Base-by-base conservation (phyloP, 2,329 filamentous ascomycete species). In the Phyllosticta citribraziliensis region DNA sequence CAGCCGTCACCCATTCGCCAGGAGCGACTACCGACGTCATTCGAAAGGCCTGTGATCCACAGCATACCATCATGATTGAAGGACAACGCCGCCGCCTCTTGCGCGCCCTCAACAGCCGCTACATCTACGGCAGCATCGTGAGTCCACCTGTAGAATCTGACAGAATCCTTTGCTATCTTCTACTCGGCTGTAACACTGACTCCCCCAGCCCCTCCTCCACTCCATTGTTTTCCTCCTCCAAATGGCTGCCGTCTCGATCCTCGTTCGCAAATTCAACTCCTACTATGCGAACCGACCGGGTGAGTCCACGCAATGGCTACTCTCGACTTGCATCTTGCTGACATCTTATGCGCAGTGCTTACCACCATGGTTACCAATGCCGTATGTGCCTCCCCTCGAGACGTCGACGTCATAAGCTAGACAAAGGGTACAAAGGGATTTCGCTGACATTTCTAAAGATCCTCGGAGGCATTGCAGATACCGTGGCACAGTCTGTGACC, bases 341-440 rank as follows among this genome's bases (percentile, higher is more conserved):
- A 61, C 27, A 8, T 19, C 10, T 9, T 54, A 62, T 30, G 35
- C 63, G 63, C 72, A 89, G 89, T 99, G 52, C 84, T 99, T 70
- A 99, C 94, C 64, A 99, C 96, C 76, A 99, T 99, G 93, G 90
- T 97, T 72, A 96, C 93, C 73, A 99, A 99, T 78, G 89, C 94
- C 67, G 88, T 88, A 84, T 71, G 83, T 73, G 33, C 35, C 5
- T n/a, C 17, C 6, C 33, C 11, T 14, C 22, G 52, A 25, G 22
- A 50, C 27, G 17, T 6, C 24, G 11, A 27, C 24, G 33, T 27
- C n/a, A 33, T 20, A 27, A 24, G 4, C 22, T 53, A 24, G 22
- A 35, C 55, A 60, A 55, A 54, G n/a, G 35, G 24, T n/a, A 27
- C 30, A 6, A n/a, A 14, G 17, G 5, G 2, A 19, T 9, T 5